Evolutionary conservation across 768 basidiomycete species (phyloP), one percentile per base, ranked within the genome.

Genomic region (Tylopilus rubrobrunneus): DNA sequence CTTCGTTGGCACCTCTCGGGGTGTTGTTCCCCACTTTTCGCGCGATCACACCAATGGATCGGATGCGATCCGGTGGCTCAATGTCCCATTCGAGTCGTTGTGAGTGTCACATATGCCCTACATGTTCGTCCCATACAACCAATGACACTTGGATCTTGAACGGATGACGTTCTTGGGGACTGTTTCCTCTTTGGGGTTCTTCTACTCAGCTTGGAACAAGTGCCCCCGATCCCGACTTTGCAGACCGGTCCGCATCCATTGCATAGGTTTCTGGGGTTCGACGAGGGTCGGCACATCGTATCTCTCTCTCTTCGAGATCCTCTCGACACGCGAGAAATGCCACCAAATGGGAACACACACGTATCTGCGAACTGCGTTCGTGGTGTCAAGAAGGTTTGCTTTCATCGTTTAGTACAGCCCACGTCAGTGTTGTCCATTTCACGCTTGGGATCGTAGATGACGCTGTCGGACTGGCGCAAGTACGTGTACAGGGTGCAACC

Each of bases 11-110:
- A 89, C 89, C 5, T 86, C 86, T 41, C 82, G 90, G 14, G 90
- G 90, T 0, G 74, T 85, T 27, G 74, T 92, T 0, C 85, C 86
- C 0, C 90, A 92, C 67, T 72, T 92, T 6, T 84, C 87, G 7
- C 72, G 80, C 42, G 88, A 89, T 61, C 81, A 87, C 52, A 68
- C 77, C 23, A 61, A 62, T 19, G 57, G 59, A 28, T 79, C 79
- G 1, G 59, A 70, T 9, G 76, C 81, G 1, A 78, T 89, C 31
- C 75, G 67, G 53, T 88, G 86, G 80, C 68, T 87, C 0, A 78
- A 87, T 55, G 71, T 91, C 0, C 83, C 89, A 1, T 92, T 91
- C 62, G 37, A 39, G 9, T 39, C 37, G n/a, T 39, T 39, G 37
- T 39, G 37, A 39, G 37, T 39, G n/a, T 19, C 36, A 11, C 14